phyloP scores from a whole-genome alignment of 306 rosid species.

The Rubus idaeus region DNA sequence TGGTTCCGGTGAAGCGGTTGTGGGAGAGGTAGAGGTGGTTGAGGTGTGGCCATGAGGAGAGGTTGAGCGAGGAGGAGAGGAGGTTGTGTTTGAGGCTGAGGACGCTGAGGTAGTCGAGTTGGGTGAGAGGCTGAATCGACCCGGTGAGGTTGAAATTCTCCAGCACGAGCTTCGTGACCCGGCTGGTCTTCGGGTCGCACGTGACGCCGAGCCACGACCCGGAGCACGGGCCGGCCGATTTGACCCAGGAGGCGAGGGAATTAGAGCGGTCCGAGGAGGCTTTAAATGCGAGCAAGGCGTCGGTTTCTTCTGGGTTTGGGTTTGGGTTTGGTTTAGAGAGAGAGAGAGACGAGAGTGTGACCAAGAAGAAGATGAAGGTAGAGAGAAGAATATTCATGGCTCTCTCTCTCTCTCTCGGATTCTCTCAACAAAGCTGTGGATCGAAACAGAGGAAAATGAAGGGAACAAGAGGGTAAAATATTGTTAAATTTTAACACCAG shows the following conservation, averaged over 20 bases:
- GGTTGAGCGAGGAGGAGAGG: constrained; percentile 5
- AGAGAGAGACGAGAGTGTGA: constrained; percentile 1
- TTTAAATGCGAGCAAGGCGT: constrained; percentile 23
- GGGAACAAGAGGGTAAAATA: not conserved
- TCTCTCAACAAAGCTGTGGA: not conserved
- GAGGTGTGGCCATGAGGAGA: constrained; percentile 27
- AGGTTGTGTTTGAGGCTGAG: constrained; percentile 31
- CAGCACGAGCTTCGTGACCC: constrained; percentile 26
- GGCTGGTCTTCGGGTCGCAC: constrained; percentile 21
- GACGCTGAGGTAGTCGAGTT: constrained; percentile 21
- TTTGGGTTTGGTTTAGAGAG: constrained; percentile 14
- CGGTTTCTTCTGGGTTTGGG: constrained; percentile 7
- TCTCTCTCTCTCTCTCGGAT: not conserved
- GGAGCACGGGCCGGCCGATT: constrained; percentile 28
- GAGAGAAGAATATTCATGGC: not conserved
- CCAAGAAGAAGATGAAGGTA: not conserved
- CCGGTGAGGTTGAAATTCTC: constrained; percentile 30
- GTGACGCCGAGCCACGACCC: constrained; percentile 32
- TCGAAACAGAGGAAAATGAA: not conserved
- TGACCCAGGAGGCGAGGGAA: constrained; percentile 25
- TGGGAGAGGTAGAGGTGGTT: constrained; percentile 31
- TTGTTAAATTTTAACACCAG: not conserved
- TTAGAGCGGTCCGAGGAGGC: constrained; percentile 9
- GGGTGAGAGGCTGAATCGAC: constrained; percentile 14
- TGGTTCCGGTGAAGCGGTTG: constrained; percentile 24